Base-by-base conservation (phyloP, 345 rosid species). In the Arabis alpina region DNA sequence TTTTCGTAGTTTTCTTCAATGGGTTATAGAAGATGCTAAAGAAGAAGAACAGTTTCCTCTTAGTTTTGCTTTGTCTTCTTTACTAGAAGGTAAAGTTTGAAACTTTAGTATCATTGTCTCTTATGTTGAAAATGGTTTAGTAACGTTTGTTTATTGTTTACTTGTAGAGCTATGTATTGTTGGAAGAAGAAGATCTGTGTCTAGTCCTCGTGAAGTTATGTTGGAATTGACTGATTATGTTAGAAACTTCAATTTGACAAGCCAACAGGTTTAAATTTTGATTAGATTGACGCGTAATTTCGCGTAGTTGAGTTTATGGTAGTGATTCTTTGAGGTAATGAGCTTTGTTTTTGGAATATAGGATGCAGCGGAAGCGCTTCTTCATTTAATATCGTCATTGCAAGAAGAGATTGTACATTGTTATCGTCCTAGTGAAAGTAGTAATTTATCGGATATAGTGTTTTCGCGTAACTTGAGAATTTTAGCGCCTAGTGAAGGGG, bases 281-380 rank as follows among this genome's bases (percentile, higher is more conserved):
- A 0, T 61, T 3, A 7, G 32, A 28, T 28, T 19, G 23, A 19
- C 23, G 4, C 4, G 3, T 27, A 27, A 4, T 27, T 27, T 27
- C 30, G 4, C 32, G 32, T 28, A 28, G 4, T 44, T 43, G 34
- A 39, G 34, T 14, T 55, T 3, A 12, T 61, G 2, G 8, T 24
- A 2, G 5, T 50, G 32, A 2, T 14, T 39, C 10, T 24, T 2
- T 41, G 30, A 69, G 79, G 59, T 63, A 24, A 64, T 63, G 48
- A 45, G 51, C 47, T 53, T 19, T 62, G 36, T 71, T 75, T 34
- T 28, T 34, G 51, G 10, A 62, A 48, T 36, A 41, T 76, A 93
- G 98, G 97, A 93, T 82, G 96, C 97, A 47, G 89, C 83, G 23
- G 97, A 93, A 86, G 98, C 97, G 16, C 80, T 93, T 75, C 91